Percentiles rank a stretch among this genome's conserved stretches.
These are phyloP conservation scores for Cunninghamia lanceolata DNA, from an alignment of 75 land plant species.

Conservation along the genomic window DNA sequence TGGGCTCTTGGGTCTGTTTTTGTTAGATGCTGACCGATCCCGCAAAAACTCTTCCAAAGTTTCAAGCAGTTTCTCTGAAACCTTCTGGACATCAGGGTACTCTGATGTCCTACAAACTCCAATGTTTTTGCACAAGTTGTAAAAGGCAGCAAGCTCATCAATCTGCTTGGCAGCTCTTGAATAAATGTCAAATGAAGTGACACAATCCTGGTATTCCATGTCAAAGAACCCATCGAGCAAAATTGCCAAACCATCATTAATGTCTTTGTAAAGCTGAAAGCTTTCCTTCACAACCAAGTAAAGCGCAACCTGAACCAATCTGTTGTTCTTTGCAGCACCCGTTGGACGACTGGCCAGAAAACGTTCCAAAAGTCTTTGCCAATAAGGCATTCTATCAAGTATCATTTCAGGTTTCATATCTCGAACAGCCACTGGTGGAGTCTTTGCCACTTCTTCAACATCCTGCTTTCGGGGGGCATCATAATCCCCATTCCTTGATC, in stretches of 20 bases:
- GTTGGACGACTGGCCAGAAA: conserved; percentile 86
- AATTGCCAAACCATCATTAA: conserved; percentile 58
- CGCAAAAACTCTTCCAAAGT: conserved; percentile 60
- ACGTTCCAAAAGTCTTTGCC: conserved; percentile 75
- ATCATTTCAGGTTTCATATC: conserved; percentile 65
- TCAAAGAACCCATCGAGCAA: conserved; percentile 83
- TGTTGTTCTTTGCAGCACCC: conserved; percentile 71
- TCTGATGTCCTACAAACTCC: conserved; percentile 83
- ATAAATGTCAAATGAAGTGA: conserved; percentile 51
- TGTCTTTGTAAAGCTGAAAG: conserved; percentile 74
- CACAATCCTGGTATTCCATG: conserved; percentile 42
- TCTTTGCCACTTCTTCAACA: conserved; percentile 12
- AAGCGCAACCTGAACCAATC: conserved; percentile 70
- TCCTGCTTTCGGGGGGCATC: conserved; percentile 15
- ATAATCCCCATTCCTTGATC: conserved; percentile 19
- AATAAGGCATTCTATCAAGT: conserved; percentile 50
- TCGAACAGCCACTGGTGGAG: conserved; percentile 31
- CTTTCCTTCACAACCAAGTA: conserved; percentile 73
- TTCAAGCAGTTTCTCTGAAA: conserved; percentile 57
- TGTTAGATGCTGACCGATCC: conserved; percentile 15
- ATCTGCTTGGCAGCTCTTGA: conserved; percentile 62
- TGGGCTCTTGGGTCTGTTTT: conserved; percentile 14
- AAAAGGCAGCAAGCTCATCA: conserved; percentile 68
- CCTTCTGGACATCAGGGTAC: conserved; percentile 64
- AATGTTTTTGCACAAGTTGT: conserved; percentile 54